Evolutionary conservation across 176 grass and related monocot genomes (phyloP), one percentile per base, ranked within the genome.

Genomic region (Miscanthus lutarioriparius): DNA sequence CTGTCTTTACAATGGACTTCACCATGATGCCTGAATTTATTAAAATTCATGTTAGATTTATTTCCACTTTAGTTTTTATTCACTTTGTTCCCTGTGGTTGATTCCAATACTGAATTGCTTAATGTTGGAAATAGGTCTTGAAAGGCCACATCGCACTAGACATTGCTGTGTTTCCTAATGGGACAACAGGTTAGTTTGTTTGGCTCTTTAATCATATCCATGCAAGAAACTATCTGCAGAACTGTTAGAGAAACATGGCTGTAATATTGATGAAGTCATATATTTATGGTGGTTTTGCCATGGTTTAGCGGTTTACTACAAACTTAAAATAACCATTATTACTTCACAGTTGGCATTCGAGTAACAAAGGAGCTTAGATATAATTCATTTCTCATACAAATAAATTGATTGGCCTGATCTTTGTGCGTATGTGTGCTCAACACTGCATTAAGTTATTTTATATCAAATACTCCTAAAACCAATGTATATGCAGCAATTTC

Each of bases 111-210:
- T 48, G 27, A 41, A 65, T 51, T 80, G 20, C 48, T 87, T 30
- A 48, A 66, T 67, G 14, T 71, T 36, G 8, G 59, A 91, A 86
- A 81, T 87, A 99, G 93, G 93, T 99, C 1, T 81, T 96, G 63
- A 92, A 94, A 92, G 96, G 96, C 14, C 96, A 96, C 30, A 96
- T 96, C 16, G 96, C 89, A 33, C 84, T 99, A 67, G 96, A 89
- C 73, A 54, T 17, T 62, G 89, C 91, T 75, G 85, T 79, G 53
- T 99, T 98, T 85, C 96, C 93, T 79, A 99, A 96, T 92, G 91
- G 96, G 27, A 99, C 93, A 9, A 96, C 96, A 80, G 96, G 96
- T 96, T 74, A 89, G 82, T 20, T 37, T 67, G 56, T 72, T 75
- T 39, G 25, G 15, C 14, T 48, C 1, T 49, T 9, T 67, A 36